Evolutionary conservation across 768 basidiomycete genomes (phyloP).

Genomic region (Polyporus arcularius): DNA sequence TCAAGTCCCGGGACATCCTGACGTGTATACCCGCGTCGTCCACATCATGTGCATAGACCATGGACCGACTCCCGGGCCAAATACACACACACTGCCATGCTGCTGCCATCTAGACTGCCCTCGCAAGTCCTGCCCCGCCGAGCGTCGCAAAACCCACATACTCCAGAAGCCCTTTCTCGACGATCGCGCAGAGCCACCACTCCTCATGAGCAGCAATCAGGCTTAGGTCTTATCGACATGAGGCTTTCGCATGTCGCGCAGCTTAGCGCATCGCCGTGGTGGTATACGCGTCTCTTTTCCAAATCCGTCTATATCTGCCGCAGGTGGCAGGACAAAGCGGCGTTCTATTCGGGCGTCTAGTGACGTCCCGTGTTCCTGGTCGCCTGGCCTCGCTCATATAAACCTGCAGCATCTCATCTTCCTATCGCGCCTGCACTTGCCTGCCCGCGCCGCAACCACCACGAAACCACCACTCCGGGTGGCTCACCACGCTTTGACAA

Average conservation of each 20-base stretch:
- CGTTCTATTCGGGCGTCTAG: not conserved
- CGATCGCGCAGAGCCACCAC: not conserved
- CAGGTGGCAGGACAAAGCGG: constrained; percentile 1
- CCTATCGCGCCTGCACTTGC: not conserved
- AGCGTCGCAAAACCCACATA: not conserved
- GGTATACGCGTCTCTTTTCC: not conserved
- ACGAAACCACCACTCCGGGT: not conserved
- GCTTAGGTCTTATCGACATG: not conserved
- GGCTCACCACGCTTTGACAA: not conserved
- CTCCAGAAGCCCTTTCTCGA: not conserved
- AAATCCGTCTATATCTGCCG: not conserved
- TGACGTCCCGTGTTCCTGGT: not conserved
- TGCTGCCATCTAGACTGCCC: not conserved
- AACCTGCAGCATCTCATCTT: constrained; percentile 1
- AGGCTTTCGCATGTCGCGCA: constrained; percentile 2
- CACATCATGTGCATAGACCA: not conserved
- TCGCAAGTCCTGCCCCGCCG: not conserved
- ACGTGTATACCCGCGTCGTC: not conserved
- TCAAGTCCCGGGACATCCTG: not conserved
- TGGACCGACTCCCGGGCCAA: not conserved
- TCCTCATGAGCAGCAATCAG: not conserved
- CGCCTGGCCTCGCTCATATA: not conserved
- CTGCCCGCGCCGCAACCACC: not conserved
- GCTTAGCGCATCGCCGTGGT: not conserved
- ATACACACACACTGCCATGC: not conserved